Evolutionary conservation across 176 grass and related monocot genomes (phyloP).

Genomic region (Oryza meyeriana): DNA sequence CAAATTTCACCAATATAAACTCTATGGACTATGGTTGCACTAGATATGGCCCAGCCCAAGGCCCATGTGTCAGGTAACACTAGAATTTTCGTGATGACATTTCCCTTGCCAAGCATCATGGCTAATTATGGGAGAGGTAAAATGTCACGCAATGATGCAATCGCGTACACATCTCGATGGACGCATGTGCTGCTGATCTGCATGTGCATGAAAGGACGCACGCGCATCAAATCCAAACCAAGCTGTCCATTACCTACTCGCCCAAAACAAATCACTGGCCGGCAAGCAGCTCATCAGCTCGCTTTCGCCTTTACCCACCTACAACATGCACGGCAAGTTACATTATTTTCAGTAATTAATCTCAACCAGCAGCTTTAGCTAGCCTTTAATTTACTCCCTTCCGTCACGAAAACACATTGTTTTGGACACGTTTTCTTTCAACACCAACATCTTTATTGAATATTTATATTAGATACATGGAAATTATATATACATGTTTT

Average conservation of each 20-base stretch:
- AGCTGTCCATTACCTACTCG: neutral
- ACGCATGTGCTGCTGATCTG: neutral
- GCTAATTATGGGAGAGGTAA: neutral
- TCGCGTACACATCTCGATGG: neutral
- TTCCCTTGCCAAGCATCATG: no score
- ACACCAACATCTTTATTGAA: neutral
- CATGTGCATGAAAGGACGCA: neutral
- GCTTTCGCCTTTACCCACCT: neutral
- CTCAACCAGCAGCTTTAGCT: neutral
- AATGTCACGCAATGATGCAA: neutral
- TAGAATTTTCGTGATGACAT: no score
- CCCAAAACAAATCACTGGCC: neutral
- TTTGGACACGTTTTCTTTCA: neutral
- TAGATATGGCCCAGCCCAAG: neutral
- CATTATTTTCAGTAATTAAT: neutral
- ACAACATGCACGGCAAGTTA: neutral
- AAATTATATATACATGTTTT: neutral
- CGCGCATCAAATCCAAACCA: neutral
- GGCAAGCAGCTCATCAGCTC: neutral
- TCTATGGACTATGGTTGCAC: neutral
- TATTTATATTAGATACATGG: neutral
- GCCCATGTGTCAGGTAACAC: neutral
- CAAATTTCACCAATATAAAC: no score
- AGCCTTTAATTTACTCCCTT: neutral
- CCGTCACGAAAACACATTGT: no score